phyloP scores from a whole-genome alignment of 1,284 basidiomycete genomes.

The Sanghuangporus baumii region DNA sequence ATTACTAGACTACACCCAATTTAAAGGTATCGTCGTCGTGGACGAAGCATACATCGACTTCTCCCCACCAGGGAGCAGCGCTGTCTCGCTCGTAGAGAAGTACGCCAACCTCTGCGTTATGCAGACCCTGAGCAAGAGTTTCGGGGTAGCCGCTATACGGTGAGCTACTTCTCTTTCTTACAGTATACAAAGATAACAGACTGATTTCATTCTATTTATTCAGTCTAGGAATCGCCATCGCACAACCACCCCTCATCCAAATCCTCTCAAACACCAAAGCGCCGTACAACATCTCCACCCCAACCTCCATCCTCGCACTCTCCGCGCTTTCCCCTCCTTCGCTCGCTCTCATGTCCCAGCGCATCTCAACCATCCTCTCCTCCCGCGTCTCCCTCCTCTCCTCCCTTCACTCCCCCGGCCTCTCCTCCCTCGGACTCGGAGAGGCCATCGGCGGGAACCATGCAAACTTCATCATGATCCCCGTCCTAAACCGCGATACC shows the following conservation, averaged over 20 bases:
- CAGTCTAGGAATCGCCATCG: constrained; percentile 87
- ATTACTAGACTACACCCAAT: constrained; percentile 77
- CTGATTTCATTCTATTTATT: no score
- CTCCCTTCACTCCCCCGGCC: constrained; percentile 33
- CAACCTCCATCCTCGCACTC: constrained; percentile 81
- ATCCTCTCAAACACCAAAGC: constrained; percentile 96
- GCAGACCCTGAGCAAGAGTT: constrained; percentile 96
- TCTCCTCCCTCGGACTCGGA: constrained; percentile 60
- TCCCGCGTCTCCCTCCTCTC: constrained; percentile 54
- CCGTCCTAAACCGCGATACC: constrained; percentile 54
- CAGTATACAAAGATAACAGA: neutral
- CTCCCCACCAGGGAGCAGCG: constrained; percentile 56
- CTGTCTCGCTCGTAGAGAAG: constrained; percentile 67
- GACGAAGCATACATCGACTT: constrained; percentile 99
- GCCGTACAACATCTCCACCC: constrained; percentile 94
- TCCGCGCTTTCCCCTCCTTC: constrained; percentile 71
- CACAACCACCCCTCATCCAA: constrained; percentile 86
- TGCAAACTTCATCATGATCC: constrained; percentile 90
- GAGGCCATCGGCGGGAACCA: constrained; percentile 74
- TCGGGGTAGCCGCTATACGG: constrained; percentile 94
- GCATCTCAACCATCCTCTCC: constrained; percentile 54
- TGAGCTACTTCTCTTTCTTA: constrained; percentile 26
- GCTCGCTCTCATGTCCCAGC: constrained; percentile 59
- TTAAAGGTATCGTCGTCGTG: constrained; percentile 89
- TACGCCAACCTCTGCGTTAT: constrained; percentile 91